These are phyloP conservation scores for Hyphopichia burtonii DNA, from an alignment of 1,139 yeast genomes.

Conservation along the genomic window DNA sequence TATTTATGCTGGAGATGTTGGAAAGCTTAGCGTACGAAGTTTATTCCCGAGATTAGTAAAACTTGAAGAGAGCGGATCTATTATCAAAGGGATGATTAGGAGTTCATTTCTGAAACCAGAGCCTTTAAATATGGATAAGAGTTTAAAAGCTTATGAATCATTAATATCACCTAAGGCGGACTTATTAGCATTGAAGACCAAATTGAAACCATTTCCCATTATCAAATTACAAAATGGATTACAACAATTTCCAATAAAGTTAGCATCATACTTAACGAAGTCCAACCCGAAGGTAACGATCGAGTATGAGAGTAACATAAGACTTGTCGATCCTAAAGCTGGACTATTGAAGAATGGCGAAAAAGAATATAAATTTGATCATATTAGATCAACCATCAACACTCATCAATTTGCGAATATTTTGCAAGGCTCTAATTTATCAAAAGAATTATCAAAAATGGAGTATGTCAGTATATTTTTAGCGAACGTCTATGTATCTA, in stretches of 20 bases:
- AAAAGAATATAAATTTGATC: conserved; percentile 35
- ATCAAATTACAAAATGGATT: conserved; percentile 54
- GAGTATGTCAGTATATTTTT: conserved; percentile 56
- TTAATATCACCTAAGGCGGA: conserved; percentile 36
- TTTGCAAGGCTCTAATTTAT: conserved; percentile 15
- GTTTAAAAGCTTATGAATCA: conserved; percentile 25
- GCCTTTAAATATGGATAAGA: neutral
- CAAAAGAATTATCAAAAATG: conserved; percentile 22
- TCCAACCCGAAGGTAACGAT: conserved; percentile 42
- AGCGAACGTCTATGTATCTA: conserved; percentile 51
- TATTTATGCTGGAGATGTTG: conserved; percentile 83
- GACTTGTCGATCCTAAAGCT: conserved; percentile 16
- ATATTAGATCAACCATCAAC: conserved; percentile 57
- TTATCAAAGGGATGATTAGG: conserved; percentile 36
- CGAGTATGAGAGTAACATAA: conserved; percentile 19
- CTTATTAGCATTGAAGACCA: conserved; percentile 30
- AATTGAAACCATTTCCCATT: conserved; percentile 51
- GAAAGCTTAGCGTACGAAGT: conserved; percentile 62
- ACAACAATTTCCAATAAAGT: conserved; percentile 46
- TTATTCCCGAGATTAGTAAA: conserved; percentile 52
- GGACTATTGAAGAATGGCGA: conserved; percentile 13
- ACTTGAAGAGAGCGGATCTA: conserved; percentile 62
- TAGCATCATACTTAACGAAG: conserved; percentile 33
- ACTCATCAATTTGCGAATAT: conserved; percentile 30
- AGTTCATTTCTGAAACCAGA: conserved; percentile 8